phyloP scores from a whole-genome alignment of 2,329 filamentous ascomycete species.

The Colletotrichum camelliae region DNA sequence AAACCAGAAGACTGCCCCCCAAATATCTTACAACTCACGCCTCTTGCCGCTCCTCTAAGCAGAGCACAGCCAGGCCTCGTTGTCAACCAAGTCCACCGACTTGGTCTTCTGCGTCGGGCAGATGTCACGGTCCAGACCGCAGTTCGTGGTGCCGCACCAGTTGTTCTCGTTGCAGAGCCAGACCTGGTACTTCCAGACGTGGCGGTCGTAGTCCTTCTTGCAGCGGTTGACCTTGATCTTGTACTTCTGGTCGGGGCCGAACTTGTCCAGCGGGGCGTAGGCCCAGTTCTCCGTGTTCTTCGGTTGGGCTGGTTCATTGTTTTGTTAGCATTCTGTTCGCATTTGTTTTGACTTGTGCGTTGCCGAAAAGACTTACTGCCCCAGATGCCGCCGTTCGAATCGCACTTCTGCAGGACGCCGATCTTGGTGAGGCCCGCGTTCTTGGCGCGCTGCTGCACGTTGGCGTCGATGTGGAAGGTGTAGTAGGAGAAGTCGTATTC shows the following conservation, averaged over 20 bases:
- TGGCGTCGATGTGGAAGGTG: neutral
- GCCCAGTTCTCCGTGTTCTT: neutral
- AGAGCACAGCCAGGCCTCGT: neutral
- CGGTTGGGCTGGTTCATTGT: neutral
- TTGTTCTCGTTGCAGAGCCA: neutral
- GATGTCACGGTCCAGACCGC: neutral
- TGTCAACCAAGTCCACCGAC: neutral
- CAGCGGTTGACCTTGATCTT: neutral
- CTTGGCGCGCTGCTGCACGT: neutral
- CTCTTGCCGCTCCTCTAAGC: neutral
- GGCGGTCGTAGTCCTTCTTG: neutral
- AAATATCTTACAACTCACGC: fast-evolving
- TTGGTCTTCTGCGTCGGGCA: neutral
- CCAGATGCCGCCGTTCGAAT: neutral
- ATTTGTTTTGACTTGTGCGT: too few relatives aligned
- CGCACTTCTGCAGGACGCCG: neutral
- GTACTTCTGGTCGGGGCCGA: neutral
- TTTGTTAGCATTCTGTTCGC: too few relatives aligned
- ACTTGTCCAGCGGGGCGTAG: neutral
- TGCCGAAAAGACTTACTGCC: neutral
- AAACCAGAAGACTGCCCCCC: neutral
- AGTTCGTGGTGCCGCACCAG: neutral
- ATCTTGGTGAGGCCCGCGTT: neutral
- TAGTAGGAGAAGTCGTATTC: neutral
- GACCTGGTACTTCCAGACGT: neutral